These are phyloP conservation scores for Salvia sclarea DNA, from an alignment of 305 asterid species.

Conservation along the genomic window DNA sequence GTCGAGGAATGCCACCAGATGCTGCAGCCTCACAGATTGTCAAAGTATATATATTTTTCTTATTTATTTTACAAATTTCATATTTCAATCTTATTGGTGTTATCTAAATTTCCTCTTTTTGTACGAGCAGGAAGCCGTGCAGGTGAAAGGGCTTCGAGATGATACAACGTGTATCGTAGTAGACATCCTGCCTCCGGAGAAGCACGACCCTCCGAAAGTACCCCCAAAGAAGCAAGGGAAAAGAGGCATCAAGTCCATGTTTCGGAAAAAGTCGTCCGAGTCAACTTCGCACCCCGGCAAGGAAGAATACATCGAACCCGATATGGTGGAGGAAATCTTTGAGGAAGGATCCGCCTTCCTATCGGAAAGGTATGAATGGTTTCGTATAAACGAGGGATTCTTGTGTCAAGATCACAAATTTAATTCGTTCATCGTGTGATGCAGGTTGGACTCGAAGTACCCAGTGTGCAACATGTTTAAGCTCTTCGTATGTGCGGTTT, in stretches of 20 bases:
- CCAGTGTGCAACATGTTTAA: conserved; percentile 94
- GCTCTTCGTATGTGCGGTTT: conserved; percentile 91
- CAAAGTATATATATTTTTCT: conserved; percentile 43
- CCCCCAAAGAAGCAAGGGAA: conserved; percentile 80
- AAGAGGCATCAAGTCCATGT: conserved; percentile 79
- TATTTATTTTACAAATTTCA: conserved; percentile 1
- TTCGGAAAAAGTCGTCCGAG: conserved; percentile 67
- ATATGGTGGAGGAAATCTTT: conserved; percentile 81
- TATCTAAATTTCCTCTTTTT: conserved; percentile 23
- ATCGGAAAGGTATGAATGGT: conserved; percentile 67
- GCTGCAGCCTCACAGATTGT: conserved; percentile 91
- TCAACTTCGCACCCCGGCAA: conserved; percentile 61
- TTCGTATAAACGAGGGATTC: background rate
- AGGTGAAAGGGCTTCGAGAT: conserved; percentile 87
- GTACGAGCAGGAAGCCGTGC: conserved; percentile 74
- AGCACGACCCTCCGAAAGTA: conserved; percentile 61
- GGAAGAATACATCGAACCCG: conserved; percentile 68
- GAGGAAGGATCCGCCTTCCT: conserved; percentile 97
- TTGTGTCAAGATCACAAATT: background rate
- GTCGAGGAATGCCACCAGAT: conserved; percentile 86
- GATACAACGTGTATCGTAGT: conserved; percentile 98
- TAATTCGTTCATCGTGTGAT: conserved; percentile 14
- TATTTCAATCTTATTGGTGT: background rate
- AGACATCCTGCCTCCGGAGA: conserved; percentile 76
- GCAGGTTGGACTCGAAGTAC: conserved; percentile 85